These are phyloP conservation scores for Cutaneotrichosporon sp. DNA, from an alignment of 1,284 basidiomycete genomes.

Conservation along the genomic window DNA sequence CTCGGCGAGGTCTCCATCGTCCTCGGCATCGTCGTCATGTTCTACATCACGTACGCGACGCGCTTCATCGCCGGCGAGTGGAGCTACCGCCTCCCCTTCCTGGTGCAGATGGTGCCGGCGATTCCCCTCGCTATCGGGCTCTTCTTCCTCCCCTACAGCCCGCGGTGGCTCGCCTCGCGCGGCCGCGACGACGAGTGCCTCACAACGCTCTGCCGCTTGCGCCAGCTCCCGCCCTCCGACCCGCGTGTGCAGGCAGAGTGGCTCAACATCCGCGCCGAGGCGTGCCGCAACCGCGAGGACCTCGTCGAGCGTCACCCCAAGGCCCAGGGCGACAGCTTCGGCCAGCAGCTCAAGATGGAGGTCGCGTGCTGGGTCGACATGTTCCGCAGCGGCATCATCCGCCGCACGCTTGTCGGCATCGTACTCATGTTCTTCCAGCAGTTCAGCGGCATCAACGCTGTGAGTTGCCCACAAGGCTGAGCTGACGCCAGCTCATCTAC, in stretches of 20 bases:
- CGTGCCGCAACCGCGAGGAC: conserved; percentile 26
- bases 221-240: conserved; percentile 36
- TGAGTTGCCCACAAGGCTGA: background rate
- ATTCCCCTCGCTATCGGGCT: conserved; percentile 47
- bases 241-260: conserved; percentile 46
- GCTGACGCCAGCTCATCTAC: conserved; percentile 24
- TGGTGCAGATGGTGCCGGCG: conserved; percentile 40
- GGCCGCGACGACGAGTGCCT: conserved; percentile 42
- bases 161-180: conserved; percentile 61
- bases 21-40: conserved; percentile 54
- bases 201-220: conserved; percentile 37
- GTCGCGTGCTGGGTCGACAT: conserved; percentile 29
- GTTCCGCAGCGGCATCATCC: conserved; percentile 27
- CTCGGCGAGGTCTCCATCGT: conserved; percentile 74
- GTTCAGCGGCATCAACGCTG: conserved; percentile 36
- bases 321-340: conserved; percentile 16
- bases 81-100: conserved; percentile 40
- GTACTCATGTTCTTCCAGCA: conserved; percentile 42
- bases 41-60: conserved; percentile 29
- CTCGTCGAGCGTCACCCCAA: conserved; percentile 24
- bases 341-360: conserved; percentile 28
- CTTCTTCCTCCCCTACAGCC: conserved; percentile 59
- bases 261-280: conserved; percentile 46
- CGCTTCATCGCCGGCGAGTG: conserved; percentile 23
- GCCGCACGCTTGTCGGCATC: conserved; percentile 29